These are phyloP conservation scores for Cudoniella acicularis DNA, from an alignment of 495 filamentous ascomycete species.

Conservation along the genomic window DNA sequence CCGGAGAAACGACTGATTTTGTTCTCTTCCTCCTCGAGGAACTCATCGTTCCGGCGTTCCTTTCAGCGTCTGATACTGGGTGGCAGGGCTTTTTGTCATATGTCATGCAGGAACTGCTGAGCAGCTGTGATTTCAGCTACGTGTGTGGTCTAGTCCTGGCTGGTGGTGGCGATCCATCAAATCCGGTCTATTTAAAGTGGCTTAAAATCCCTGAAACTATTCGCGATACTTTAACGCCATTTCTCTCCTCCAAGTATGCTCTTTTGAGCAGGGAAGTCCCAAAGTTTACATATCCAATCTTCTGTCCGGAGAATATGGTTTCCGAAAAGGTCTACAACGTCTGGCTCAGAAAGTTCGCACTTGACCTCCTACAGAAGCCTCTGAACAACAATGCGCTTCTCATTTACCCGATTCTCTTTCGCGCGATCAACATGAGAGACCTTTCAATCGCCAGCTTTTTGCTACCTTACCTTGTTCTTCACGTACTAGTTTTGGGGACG, in stretches of 20 bases:
- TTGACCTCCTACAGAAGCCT: constrained; percentile 73
- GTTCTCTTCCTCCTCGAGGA: constrained; percentile 79
- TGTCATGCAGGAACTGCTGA: constrained; percentile 88
- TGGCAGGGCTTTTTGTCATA: constrained; percentile 88
- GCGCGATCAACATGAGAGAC: constrained; percentile 78
- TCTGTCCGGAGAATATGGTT: constrained; percentile 36
- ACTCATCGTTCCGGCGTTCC: constrained; percentile 84
- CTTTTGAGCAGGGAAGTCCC: constrained; percentile 55
- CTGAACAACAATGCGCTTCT: constrained; percentile 63
- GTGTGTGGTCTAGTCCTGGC: constrained; percentile 40
- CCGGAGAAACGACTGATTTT: constrained; percentile 81
- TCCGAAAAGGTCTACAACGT: constrained; percentile 47
- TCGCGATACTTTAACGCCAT: constrained; percentile 78
- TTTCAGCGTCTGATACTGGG: constrained; percentile 79
- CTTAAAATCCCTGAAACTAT: constrained; percentile 65
- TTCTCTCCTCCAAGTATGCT: constrained; percentile 76
- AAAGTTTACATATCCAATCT: constrained; percentile 71
- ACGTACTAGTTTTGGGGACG: constrained; percentile 67
- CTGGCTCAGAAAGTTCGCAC: constrained; percentile 78
- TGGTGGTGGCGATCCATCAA: neutral
- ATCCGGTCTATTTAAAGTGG: constrained; percentile 61
- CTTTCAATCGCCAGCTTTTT: constrained; percentile 79
- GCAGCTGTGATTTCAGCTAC: constrained; percentile 64
- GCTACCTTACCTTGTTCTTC: constrained; percentile 77
- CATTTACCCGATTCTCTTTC: constrained; percentile 75